Conservation (phyloP, 1,284 basidiomycete genomes). For the Microstroma glucosiphilum region DNA sequence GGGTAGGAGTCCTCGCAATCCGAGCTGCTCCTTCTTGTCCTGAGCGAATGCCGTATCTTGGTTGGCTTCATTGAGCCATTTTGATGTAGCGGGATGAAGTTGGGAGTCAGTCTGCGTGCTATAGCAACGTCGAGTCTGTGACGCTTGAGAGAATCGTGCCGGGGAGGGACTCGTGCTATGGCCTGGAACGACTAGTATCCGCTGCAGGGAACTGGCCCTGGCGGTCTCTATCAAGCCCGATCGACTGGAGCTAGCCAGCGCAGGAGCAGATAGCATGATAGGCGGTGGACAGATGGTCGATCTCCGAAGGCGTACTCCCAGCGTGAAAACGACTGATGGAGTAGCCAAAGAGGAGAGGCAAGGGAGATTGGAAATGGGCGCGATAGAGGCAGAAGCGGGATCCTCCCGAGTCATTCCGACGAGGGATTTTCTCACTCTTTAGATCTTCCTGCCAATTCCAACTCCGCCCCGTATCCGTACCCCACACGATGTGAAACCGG, state of each 20-base stretch:
- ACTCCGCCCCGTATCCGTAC: too few species aligned
- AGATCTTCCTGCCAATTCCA: too few species aligned
- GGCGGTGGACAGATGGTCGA: too few species aligned
- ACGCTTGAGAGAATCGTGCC: not conserved
- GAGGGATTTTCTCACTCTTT: too few species aligned
- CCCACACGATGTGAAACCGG: too few species aligned
- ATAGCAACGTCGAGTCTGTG: not conserved
- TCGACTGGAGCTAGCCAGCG: conserved; percentile 1
- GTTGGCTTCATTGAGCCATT: conserved; percentile 4
- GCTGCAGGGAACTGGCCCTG: not conserved
- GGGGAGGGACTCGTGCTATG: not conserved
- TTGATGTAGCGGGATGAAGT: not conserved
- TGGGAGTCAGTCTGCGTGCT: conserved; percentile 1
- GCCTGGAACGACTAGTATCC: too few species aligned
- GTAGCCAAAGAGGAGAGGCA: too few species aligned
- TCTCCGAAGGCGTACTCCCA: too few species aligned
- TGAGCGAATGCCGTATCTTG: conserved; percentile 61
- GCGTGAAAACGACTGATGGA: too few species aligned
- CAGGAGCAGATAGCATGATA: not conserved
- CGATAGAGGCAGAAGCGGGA: too few species aligned
- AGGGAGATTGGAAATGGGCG: too few species aligned
- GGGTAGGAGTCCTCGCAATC: conserved; percentile 65
- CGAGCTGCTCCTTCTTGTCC: conserved; percentile 64
- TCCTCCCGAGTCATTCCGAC: too few species aligned
- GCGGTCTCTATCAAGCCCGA: not conserved